Conservation (phyloP, 176 grass and related monocot genomes). For the Oryza coarctata region DNA sequence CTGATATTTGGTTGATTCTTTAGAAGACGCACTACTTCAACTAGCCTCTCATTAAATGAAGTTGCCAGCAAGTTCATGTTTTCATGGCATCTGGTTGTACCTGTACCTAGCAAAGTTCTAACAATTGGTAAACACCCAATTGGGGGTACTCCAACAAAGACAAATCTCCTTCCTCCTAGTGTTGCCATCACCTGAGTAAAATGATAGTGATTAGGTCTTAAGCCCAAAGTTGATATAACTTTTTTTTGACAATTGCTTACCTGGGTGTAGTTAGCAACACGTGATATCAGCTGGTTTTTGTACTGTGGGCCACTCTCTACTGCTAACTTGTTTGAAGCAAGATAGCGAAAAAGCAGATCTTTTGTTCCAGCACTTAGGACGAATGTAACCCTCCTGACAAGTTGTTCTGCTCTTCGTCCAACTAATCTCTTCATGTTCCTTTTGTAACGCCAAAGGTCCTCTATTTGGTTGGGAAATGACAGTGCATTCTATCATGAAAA, state of each 20-base stretch:
- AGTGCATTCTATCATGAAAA: conserved; percentile 43
- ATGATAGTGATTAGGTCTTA: not conserved
- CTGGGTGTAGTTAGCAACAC: conserved; percentile 50
- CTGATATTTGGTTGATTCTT: conserved; percentile 38
- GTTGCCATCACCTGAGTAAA: conserved; percentile 50
- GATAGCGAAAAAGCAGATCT: conserved; percentile 46
- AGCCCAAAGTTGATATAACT: not conserved
- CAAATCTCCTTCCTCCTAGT: conserved; percentile 58
- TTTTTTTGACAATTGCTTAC: conserved; percentile 20
- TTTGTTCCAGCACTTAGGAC: conserved; percentile 57
- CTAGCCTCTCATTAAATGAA: conserved; percentile 61
- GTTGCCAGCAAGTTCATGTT: conserved; percentile 45
- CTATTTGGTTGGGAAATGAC: conserved; percentile 56
- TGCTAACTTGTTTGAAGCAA: conserved; percentile 33
- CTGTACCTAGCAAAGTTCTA: conserved; percentile 46
- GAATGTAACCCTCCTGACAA: conserved; percentile 50
- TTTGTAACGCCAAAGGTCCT: conserved; percentile 56
- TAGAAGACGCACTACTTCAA: conserved; percentile 29
- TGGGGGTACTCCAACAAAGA: conserved; percentile 53
- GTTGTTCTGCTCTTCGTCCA: conserved; percentile 43
- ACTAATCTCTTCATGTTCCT: conserved; percentile 39
- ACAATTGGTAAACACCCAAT: conserved; percentile 59
- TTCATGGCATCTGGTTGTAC: conserved; percentile 46
- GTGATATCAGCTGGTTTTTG: conserved; percentile 46
- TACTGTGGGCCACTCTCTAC: conserved; percentile 37